These are phyloP conservation scores for Colletotrichum plurivorum DNA, from an alignment of 2,329 filamentous ascomycete species.

Conservation along the genomic window DNA sequence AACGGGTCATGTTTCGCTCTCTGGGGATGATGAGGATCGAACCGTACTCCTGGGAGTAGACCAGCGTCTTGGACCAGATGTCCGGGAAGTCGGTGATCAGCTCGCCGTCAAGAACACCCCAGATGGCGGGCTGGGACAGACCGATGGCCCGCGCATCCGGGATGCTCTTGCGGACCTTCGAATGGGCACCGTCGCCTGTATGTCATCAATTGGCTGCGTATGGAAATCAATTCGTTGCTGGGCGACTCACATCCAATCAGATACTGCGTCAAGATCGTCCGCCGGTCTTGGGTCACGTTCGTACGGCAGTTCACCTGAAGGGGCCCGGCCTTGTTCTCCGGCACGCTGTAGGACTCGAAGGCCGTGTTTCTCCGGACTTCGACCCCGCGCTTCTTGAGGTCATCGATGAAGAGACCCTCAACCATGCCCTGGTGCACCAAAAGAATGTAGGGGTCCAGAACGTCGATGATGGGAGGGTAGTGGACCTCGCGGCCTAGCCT, in stretches of 20 bases:
- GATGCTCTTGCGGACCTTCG: constrained; percentile 77
- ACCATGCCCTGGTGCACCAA: constrained; percentile 82
- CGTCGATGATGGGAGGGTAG: constrained; percentile 74
- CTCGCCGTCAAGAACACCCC: constrained; percentile 81
- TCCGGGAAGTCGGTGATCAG: constrained; percentile 81
- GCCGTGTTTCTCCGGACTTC: constrained; percentile 74
- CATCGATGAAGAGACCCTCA: constrained; percentile 78
- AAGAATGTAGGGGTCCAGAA: constrained; percentile 70
- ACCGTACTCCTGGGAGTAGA: constrained; percentile 76
- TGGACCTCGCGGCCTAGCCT: constrained; percentile 77
- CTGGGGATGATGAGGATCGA: constrained; percentile 82
- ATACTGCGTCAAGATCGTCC: constrained; percentile 71
- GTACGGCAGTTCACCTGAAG: constrained; percentile 66
- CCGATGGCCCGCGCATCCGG: constrained; percentile 68
- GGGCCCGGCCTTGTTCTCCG: constrained; percentile 58
- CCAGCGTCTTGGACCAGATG: constrained; percentile 80
- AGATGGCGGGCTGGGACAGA: constrained; percentile 68
- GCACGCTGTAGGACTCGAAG: constrained; percentile 71
- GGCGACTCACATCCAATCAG: constrained; percentile 73
- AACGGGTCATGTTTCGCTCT: constrained; percentile 79
- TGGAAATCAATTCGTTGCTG: background rate
- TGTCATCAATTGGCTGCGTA: constrained; percentile 10
- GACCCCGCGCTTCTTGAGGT: constrained; percentile 75
- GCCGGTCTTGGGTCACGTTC: constrained; percentile 65
- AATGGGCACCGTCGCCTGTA: constrained; percentile 78